Conservation (phyloP, 371 early-diverging fungal genomes). For the Mortierella sp. region DNA sequence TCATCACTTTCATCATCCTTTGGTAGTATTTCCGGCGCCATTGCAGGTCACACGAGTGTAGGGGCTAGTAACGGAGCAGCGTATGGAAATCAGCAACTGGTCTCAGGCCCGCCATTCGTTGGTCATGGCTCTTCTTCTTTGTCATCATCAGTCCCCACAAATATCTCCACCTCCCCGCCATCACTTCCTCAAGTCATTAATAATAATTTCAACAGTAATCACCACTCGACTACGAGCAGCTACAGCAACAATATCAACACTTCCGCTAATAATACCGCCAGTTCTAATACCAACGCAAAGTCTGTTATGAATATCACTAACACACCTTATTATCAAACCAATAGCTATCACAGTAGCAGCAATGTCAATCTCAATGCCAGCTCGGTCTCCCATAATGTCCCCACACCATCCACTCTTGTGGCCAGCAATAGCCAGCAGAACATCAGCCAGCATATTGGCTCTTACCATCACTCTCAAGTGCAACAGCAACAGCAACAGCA, state of each 20-base stretch:
- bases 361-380: conserved; percentile 1
- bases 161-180: conserved; percentile 33
- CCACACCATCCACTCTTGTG: conserved; percentile 11
- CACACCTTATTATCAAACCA: conserved; percentile 12
- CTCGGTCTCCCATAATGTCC: conserved; percentile 3
- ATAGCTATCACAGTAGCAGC: conserved; percentile 6
- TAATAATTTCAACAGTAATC: conserved; percentile 10
- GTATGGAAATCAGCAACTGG: conserved; percentile 24
- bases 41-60: conserved; percentile 21
- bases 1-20: conserved; percentile 56
- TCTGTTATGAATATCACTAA: conserved; percentile 33
- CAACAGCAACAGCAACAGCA: conserved; percentile 29
- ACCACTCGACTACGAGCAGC: conserved; percentile 1
- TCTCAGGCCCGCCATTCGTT: conserved; percentile 9
- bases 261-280: not conserved
- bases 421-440: conserved; percentile 23
- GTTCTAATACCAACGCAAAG: conserved; percentile 14
- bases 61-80: conserved; percentile 14
- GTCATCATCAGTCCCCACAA: conserved; percentile 28
- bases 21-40: conserved; percentile 35
- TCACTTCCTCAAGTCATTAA: conserved; percentile 30
- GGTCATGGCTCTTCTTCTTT: conserved; percentile 22
- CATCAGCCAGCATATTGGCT: conserved; percentile 15
- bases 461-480: not conserved
- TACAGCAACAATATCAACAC: not conserved